These are phyloP conservation scores for Camelina laxa DNA, from an alignment of 345 rosid species.

Conservation along the genomic window DNA sequence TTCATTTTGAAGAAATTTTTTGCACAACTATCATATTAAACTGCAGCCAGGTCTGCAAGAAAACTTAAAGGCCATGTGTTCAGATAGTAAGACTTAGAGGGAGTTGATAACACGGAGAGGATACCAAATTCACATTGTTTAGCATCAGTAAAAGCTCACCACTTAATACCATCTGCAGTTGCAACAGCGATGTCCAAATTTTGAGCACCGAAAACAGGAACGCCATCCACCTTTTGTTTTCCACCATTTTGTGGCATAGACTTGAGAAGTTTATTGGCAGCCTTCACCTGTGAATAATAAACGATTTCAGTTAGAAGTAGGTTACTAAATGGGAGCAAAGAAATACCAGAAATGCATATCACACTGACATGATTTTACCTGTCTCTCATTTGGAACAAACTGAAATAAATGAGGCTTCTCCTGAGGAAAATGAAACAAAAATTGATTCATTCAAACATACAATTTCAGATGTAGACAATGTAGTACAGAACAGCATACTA, in stretches of 20 bases:
- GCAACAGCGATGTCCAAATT: conserved; percentile 98
- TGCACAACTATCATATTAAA: conserved; percentile 6
- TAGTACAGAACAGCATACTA: neutral
- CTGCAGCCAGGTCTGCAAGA: neutral
- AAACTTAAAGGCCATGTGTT: neutral
- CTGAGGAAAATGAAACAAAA: conserved; percentile 49
- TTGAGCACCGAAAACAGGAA: conserved; percentile 92
- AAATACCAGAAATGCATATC: conserved; percentile 17
- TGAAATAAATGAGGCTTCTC: conserved; percentile 90
- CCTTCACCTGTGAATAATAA: conserved; percentile 68
- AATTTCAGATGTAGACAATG: neutral
- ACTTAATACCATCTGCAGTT: conserved; percentile 84
- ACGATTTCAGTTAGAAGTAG: neutral
- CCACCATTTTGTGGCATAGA: conserved; percentile 58
- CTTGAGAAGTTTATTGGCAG: conserved; percentile 86
- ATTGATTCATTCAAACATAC: neutral
- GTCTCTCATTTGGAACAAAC: conserved; percentile 95
- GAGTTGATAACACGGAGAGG: neutral
- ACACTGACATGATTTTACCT: conserved; percentile 50
- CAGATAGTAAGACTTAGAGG: conserved; percentile 16
- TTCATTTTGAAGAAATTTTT: neutral
- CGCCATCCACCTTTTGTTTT: conserved; percentile 72
- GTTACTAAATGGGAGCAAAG: neutral
- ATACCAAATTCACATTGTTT: neutral
- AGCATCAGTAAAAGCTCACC: conserved; percentile 54